Percentiles rank a stretch among this genome's conserved stretches.
Evolutionary conservation across 2,329 filamentous ascomycete genomes (phyloP).

Genomic region (Diaporthe citrichinensis): DNA sequence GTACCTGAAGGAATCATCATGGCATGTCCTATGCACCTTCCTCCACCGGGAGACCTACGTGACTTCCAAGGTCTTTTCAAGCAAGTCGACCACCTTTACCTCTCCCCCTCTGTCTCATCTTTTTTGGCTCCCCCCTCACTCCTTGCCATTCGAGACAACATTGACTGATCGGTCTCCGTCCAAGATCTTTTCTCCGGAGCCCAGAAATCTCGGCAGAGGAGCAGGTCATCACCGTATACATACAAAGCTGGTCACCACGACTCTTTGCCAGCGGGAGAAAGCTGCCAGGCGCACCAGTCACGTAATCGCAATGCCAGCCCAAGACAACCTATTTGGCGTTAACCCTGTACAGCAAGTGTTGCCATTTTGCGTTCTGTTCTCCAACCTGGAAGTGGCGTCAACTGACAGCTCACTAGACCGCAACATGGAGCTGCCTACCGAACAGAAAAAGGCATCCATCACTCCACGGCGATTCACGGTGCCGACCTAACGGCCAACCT

Average conservation of each 20-base stretch:
- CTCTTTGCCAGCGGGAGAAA: no score
- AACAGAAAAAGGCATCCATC: constrained; percentile 41
- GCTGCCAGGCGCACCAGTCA: neutral
- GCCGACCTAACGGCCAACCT: constrained; percentile 62
- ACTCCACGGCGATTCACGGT: constrained; percentile 42
- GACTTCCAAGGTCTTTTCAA: no score
- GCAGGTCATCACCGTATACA: neutral
- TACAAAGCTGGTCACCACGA: neutral
- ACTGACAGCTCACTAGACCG: neutral
- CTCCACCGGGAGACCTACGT: neutral
- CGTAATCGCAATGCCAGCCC: constrained; percentile 10
- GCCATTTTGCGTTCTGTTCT: no score
- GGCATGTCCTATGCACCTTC: neutral
- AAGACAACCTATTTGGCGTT: neutral
- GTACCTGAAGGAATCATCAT: neutral
- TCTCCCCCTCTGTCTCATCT: neutral
- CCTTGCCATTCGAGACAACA: neutral
- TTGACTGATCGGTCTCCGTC: no score
- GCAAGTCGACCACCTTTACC: neutral
- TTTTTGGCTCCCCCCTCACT: neutral
- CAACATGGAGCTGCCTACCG: constrained; percentile 35
- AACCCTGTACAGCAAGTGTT: constrained; percentile 14
- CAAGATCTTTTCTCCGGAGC: neutral
- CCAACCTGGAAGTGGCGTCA: neutral
- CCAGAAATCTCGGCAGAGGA: neutral